Evolutionary conservation across 495 filamentous ascomycete species (phyloP), one percentile per base, ranked within the genome.

Genomic region (Parathielavia hyrcaniae): DNA sequence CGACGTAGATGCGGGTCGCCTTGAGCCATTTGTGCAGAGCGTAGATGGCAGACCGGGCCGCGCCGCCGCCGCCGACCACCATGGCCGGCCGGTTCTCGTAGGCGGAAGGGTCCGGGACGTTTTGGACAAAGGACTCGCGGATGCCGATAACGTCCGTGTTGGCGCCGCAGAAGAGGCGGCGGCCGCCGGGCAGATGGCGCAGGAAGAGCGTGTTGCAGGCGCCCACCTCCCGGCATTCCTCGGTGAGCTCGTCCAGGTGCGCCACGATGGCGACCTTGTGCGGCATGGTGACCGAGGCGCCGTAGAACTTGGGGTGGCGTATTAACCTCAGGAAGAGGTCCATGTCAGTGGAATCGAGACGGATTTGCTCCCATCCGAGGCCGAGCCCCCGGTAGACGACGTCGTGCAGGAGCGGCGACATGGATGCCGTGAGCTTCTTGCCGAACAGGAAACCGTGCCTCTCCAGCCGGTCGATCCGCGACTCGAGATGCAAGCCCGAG

Each of bases 91-190:
- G 73, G 58, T 74, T 73, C 54, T 76, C 75, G 67, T 81, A 84
- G 20, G 76, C 61, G 14, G 36, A 26, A 2, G 60, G 60, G 39
- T 67, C 55, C 32, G 61, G 23, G 9, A 81, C 68, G 67, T 87
- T 87, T 63, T 84, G 79, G 39, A 79, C 69, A 61, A 89, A 83
- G 5, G 84, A 81, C 61, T 88, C 83, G 26, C 84, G 81, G 57
- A 89, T 81, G 17, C 86, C 87, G 59, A 86, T 80, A 53, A 83
- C 86, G 69, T 90, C 86, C 20, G 87, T 89, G 75, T 90, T 89
- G 41, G 86, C 86, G 23, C 86, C 87, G 61, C 83, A 77, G 61
- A 81, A 81, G 34, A 73, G 60, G 36, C 71, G 71, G 1, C 71
- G 67, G 40, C 76, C 75, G 35, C 67, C 67, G 2, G 58, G 56